Base-by-base conservation (phyloP, 179 eudicot genomes). In the Beta lomatogona region DNA sequence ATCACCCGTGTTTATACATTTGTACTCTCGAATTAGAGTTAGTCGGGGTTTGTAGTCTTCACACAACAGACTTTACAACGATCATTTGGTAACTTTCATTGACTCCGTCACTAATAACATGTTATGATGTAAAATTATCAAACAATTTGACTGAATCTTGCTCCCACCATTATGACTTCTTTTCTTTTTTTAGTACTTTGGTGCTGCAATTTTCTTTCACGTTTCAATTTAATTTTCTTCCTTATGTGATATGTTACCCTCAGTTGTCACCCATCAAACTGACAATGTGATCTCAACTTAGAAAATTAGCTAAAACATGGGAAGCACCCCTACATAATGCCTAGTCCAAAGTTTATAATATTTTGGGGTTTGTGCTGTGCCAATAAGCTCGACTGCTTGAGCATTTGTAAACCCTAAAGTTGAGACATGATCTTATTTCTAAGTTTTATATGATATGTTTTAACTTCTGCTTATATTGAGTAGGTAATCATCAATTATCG, bases 231-330 rank as follows among this genome's bases (percentile, higher is more conserved):
- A 2, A 8, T 52, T 53, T 58, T 58, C 61, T 14, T 58, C 19
- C 41, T 21, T 9, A 25, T 25, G 2, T 8, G 44, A 6, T 61
- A 64, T 22, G 19, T 58, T 76, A 6, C 1, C 31, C n/a, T 41
- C 16, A 31, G 31, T 19, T 58, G 78, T 59, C 78, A 75, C 50
- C 65, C 59, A 57, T 53, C 67, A 58, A 75, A 50, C 19, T 67
- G 77, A 69, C 74, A 76, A 77, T 85, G 84, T 81, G 85, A 76
- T 79, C 74, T 48, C 84, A 82, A 73, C 79, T 81, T 63, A 50
- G 80, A 61, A 59, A 69, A 64, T 25, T 64, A 64, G 44, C 55
- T 67, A 53, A 67, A 36, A 78, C 87, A 82, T 85, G 87, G 82
- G 68, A 82, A 48, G 77, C 74, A 82, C 81, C 70, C 61, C 54